Evolutionary conservation across 2,329 filamentous ascomycete species (phyloP).

Genomic region (Xylaria sp.): DNA sequence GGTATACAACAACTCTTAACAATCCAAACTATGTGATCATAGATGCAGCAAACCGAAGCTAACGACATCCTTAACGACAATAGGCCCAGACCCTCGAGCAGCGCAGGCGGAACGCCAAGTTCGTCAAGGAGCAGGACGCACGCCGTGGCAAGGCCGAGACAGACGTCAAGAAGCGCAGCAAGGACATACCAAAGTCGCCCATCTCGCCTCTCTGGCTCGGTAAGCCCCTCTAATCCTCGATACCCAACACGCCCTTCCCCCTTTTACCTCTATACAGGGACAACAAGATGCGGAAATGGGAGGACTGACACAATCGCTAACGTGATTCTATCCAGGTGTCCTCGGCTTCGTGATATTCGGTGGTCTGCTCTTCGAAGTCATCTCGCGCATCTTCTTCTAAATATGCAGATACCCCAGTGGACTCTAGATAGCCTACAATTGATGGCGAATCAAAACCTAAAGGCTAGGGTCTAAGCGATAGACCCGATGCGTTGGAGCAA

Average conservation of each 20-base stretch:
- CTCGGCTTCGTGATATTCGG: constrained; percentile 72
- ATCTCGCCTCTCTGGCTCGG: constrained; percentile 73
- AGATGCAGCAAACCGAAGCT: constrained; percentile 5
- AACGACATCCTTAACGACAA: constrained; percentile 16
- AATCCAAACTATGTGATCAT: not conserved
- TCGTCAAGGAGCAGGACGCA: constrained; percentile 76
- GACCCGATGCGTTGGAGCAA: not conserved
- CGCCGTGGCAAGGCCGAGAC: constrained; percentile 80
- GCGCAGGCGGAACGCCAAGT: constrained; percentile 82
- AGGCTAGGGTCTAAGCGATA: not conserved
- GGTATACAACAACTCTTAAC: constrained; percentile 39
- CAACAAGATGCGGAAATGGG: not conserved
- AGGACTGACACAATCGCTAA: constrained; percentile 20
- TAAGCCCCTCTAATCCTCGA: constrained; percentile 38
- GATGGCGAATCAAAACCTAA: not conserved
- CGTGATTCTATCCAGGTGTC: constrained; percentile 54
- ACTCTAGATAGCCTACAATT: not conserved
- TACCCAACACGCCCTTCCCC: not conserved
- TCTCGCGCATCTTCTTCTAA: constrained; percentile 64
- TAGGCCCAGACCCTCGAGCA: constrained; percentile 88
- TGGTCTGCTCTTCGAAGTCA: constrained; percentile 67
- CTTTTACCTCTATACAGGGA: not conserved
- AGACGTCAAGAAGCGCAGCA: constrained; percentile 69
- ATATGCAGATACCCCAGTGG: not conserved
- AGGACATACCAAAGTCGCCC: constrained; percentile 68